Evolutionary conservation across 1,284 basidiomycete species (phyloP), one percentile per base, ranked within the genome.

Genomic region (Porodaedalea pini): DNA sequence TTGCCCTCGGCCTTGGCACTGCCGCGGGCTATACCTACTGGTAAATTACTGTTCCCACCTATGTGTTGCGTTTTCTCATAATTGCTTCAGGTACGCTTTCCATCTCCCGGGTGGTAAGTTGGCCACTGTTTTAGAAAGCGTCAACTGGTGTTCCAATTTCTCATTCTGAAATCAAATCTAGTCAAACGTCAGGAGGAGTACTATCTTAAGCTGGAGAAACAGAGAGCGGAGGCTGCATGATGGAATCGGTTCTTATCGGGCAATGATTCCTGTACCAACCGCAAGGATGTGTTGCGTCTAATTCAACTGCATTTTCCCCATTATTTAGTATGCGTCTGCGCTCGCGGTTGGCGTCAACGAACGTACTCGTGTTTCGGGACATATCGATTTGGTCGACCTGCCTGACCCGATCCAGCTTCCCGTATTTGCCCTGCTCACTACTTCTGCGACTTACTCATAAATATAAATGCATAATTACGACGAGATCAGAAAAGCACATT

Each of bases 201-300:
- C 74, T 94, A 94, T 75, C 75, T 92, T 68, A 90, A 84, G 71
- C 78, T 92, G 59, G 90, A 93, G 78, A 81, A 77, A 68, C 77
- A 82, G 69, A 75, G 74, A 32, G 54, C 49, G 81, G 67, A 87
- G 67, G 65, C 73, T 71, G 70, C 76, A 55, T 59, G 31, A 45
- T 36, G 27, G 27, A 45, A 5, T 23, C n/a, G 13, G 19, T 21
- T 53, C 4, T 31, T 23, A 11, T 56, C 5, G 25, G 29, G 34
- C 23, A 25, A 23, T 15, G 19, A 19, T 19, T 7, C 25, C 29
- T 48, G 45, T 36, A 37, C 13, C 17, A 17, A 17, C 10, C 43
- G n/a, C 29, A 44, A 17, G 6, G 36, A 55, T 23, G 34, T 11
- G 15, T 19, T n/a, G 37, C 31, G 10, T 37, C 13, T 37, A 43